These are phyloP conservation scores for Discostella stelligera DNA, from an alignment of 352 stramenopile species.

Conservation along the genomic window DNA sequence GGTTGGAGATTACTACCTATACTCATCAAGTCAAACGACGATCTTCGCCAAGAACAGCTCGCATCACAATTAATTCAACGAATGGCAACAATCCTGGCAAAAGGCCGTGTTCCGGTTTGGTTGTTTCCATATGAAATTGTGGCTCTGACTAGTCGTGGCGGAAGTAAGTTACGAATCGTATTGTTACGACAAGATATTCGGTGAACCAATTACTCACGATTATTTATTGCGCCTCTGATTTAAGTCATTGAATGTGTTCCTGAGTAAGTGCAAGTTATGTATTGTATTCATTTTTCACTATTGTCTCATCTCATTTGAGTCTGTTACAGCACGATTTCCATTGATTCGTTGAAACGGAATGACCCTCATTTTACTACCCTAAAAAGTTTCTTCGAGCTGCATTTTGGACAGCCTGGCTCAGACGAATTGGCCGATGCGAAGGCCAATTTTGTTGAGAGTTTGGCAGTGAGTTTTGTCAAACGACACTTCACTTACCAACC, in stretches of 20 bases:
- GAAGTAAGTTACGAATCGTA: slow-evolving; percentile 52
- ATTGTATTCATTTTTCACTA: not conserved
- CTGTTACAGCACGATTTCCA: slow-evolving; percentile 86
- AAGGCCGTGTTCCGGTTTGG: slow-evolving; percentile 92
- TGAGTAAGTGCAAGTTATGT: slow-evolving; percentile 62
- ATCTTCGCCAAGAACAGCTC: slow-evolving; percentile 98
- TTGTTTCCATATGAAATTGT: slow-evolving; percentile 97
- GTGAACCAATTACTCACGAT: not conserved
- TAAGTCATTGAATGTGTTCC: slow-evolving; percentile 93
- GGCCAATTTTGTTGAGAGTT: slow-evolving; percentile 92
- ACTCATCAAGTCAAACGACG: slow-evolving; percentile 98
- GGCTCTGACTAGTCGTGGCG: slow-evolving; percentile 89
- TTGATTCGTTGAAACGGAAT: slow-evolving; percentile 96
- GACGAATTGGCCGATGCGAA: slow-evolving; percentile 84
- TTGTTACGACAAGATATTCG: not conserved
- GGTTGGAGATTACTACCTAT: slow-evolving; percentile 87
- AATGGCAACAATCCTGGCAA: slow-evolving; percentile 81
- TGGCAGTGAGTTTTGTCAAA: slow-evolving; percentile 88
- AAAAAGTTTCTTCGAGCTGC: slow-evolving; percentile 91
- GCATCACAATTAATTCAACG: slow-evolving; percentile 94
- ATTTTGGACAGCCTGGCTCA: slow-evolving; percentile 83
- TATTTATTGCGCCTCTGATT: slow-evolving; percentile 12
- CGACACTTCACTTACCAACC: slow-evolving; percentile 84
- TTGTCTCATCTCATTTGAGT: not conserved
- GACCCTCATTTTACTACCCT: slow-evolving; percentile 90